Base-by-base conservation (phyloP, 345 rosid genomes). In the Euphorbia tirucalli region DNA sequence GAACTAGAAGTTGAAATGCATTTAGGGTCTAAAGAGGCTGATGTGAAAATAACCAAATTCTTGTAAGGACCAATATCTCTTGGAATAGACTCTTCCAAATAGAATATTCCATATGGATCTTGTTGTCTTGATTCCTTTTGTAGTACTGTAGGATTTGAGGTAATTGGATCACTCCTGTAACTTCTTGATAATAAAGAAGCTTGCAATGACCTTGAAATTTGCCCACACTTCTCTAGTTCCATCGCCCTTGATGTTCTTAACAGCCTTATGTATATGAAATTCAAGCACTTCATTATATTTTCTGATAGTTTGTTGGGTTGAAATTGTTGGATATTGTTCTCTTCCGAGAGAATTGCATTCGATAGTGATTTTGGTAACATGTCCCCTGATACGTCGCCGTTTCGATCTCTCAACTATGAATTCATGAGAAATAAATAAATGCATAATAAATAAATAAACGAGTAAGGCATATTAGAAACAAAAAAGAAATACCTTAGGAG, bases 11-110 rank as follows among this genome's bases (percentile, higher is more conserved):
- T 85, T 8, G 97, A 90, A 65, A 94, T 90, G 84, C 88, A 92
- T 79, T 94, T 92, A 0, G 92, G 89, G 27, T 94, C 95, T 88
- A 94, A 66, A 58, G 93, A 91, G 72, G 66, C 82, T 49, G 92
- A 79, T 16, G 97, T 86, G 84, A 94, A 88, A 48, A 91, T 85
- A 30, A 94, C 95, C 77, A 94, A 80, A 81, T 92, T 94, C 82
- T 92, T 92, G 79, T 91, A 92, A 63, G 91, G 95, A 59, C 97
- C 97, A 70, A 94, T 84, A 63, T 92, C 97, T 68, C 98, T 88
- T 2, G 93, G 92, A 65, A 94, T 84, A 44, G 95, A 87, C 67
- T 88, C 89, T 73, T 94, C 97, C 64, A 74, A 71, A 24, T 90
- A 71, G 46, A 94, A 94, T 74, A 94, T 83, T 1, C 93, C 92